A percentile compares a stretch with the other conserved stretches of the same genome.
Conservation (phyloP, 306 rosid species). For the Senna siamea region DNA sequence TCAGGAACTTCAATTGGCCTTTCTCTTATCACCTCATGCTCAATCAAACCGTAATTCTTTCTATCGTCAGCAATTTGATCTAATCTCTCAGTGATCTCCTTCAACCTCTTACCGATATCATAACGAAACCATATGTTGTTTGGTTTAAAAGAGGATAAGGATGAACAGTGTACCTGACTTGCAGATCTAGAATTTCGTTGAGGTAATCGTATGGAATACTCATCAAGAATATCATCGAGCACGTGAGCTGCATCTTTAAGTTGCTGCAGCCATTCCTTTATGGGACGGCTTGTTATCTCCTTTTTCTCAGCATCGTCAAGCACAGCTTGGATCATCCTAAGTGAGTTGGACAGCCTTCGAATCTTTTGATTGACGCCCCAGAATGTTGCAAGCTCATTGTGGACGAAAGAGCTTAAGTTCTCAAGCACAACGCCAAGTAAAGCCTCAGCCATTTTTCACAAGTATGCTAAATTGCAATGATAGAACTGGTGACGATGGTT, state of each 20-base stretch:
- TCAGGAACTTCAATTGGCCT: not conserved
- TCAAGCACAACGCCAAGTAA: not conserved
- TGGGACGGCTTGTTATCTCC: not conserved
- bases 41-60: not conserved
- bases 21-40: not conserved
- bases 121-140: not conserved
- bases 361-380: too few relatives aligned
- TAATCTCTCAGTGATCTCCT: not conserved
- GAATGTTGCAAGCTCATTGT: not conserved
- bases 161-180: not conserved
- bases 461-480: too few relatives aligned
- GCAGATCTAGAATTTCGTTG: not conserved
- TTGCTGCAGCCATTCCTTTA: constrained; percentile 31
- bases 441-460: too few relatives aligned
- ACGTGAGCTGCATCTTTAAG: constrained; percentile 36
- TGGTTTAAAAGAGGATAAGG: not conserved
- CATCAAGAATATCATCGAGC: constrained; percentile 31
- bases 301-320: too few relatives aligned
- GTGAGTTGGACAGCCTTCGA: too few relatives aligned
- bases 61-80: constrained; percentile 16
- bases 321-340: too few relatives aligned
- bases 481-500: too few relatives aligned
- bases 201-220: not conserved
- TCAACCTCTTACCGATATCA: constrained; percentile 26
- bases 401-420: not conserved